Evolutionary conservation across 208 protist genomes (phyloP).

Genomic region (Trypanosoma boissoni): DNA sequence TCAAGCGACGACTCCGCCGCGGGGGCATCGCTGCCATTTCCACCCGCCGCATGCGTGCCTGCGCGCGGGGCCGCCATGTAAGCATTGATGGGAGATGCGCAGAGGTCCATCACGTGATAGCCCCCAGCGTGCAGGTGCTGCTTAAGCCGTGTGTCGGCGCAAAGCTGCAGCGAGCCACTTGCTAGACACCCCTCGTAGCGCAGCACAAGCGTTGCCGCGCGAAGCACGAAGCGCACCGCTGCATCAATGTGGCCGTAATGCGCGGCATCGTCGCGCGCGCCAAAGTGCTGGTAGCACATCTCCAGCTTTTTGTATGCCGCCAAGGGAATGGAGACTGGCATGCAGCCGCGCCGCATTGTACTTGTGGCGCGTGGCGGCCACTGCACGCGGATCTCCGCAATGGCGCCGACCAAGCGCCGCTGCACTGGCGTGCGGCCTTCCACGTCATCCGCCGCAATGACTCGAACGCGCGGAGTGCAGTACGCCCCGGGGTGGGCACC

Average conservation of each 20-base stretch:
- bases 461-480: constrained; percentile 24
- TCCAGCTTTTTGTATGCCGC: constrained; percentile 66
- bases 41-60: constrained; percentile 10
- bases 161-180: constrained; percentile 84
- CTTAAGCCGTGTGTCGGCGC: constrained; percentile 80
- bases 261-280: constrained; percentile 20
- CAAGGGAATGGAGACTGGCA: constrained; percentile 64
- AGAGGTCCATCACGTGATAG: constrained; percentile 85
- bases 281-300: constrained; percentile 49
- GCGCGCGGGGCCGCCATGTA: constrained; percentile 62
- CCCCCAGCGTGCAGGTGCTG: constrained; percentile 72
- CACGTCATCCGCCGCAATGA: constrained; percentile 41
- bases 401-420: constrained; percentile 53
- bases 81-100: constrained; percentile 87
- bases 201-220: constrained; percentile 62
- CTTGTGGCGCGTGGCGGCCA: constrained; percentile 36
- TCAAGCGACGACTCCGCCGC: constrained; percentile 14
- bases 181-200: constrained; percentile 78
- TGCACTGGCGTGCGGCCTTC: constrained; percentile 39
- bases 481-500: constrained; percentile 21
- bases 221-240: constrained; percentile 33
- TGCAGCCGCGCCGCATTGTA: constrained; percentile 27
- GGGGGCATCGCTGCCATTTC: neutral
- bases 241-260: constrained; percentile 26
- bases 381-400: constrained; percentile 52